These are phyloP conservation scores for Hypericum perforatum DNA, from an alignment of 345 rosid species.

Conservation along the genomic window DNA sequence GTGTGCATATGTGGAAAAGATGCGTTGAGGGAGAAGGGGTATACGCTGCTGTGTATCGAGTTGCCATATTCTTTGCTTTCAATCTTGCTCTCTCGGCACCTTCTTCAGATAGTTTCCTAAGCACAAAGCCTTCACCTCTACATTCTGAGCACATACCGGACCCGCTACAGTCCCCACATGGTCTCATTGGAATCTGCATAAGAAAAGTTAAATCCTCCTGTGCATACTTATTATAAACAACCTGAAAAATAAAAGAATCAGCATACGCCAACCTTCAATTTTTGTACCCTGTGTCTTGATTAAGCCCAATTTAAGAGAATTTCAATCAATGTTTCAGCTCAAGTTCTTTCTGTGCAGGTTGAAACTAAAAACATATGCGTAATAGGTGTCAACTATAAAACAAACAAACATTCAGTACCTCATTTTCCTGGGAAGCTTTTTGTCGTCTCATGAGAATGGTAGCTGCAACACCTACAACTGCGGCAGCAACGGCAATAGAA, in stretches of 20 bases:
- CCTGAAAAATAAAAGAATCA: background rate
- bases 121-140: conserved; percentile 83
- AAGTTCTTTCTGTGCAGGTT: too few relatives aligned
- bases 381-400: background rate
- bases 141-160: conserved; percentile 84
- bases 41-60: conserved; percentile 94
- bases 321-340: too few relatives aligned
- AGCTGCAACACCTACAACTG: conserved; percentile 83
- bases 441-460: conserved; percentile 51
- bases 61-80: conserved; percentile 72
- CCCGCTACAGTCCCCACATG: conserved; percentile 68
- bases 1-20: background rate
- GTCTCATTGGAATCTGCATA: conserved; percentile 46
- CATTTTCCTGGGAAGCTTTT: conserved; percentile 40
- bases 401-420: background rate
- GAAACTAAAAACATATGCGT: too few relatives aligned
- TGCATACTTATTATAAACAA: background rate
- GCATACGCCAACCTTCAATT: background rate
- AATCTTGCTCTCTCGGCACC: conserved; percentile 70
- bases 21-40: background rate
- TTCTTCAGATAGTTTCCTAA: conserved; percentile 62
- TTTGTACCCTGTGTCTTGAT: too few relatives aligned
- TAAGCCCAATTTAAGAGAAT: too few relatives aligned
- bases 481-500: conserved; percentile 74
- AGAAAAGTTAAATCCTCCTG: background rate